Conservation (phyloP, 129 eudicot genomes). For the Apium graveolens region DNA sequence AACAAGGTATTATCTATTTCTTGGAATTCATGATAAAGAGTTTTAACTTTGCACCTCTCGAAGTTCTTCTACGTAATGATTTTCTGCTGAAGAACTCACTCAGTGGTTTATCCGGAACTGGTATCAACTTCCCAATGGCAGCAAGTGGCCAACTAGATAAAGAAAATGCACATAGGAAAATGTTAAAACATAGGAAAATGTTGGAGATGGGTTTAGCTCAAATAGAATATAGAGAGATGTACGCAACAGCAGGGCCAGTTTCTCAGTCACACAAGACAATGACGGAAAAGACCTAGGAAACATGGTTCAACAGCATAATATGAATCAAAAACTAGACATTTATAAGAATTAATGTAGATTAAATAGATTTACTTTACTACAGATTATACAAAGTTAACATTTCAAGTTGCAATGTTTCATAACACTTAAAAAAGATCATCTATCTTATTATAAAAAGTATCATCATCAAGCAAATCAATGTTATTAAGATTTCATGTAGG, state of each 20-base stretch:
- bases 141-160: slow-evolving; percentile 55
- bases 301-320: not conserved
- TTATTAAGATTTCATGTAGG: too few species aligned
- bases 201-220: not conserved
- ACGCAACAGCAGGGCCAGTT: not conserved
- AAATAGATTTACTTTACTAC: too few species aligned
- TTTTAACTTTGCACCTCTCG: not conserved
- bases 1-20: not conserved
- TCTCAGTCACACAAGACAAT: not conserved
- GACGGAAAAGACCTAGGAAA: not conserved
- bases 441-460: too few species aligned
- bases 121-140: slow-evolving; percentile 41
- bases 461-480: not conserved
- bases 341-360: not conserved
- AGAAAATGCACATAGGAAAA: not conserved
- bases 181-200: not conserved
- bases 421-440: not conserved
- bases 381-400: not conserved
- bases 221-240: not conserved
- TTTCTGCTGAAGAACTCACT: slow-evolving; percentile 26
- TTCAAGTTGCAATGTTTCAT: not conserved
- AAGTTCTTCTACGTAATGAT: not conserved
- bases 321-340: not conserved
- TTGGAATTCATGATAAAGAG: not conserved
- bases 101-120: slow-evolving; percentile 43